Evolutionary conservation across 371 early-diverging fungal species (phyloP).

Genomic region (Mortierella sp.): DNA sequence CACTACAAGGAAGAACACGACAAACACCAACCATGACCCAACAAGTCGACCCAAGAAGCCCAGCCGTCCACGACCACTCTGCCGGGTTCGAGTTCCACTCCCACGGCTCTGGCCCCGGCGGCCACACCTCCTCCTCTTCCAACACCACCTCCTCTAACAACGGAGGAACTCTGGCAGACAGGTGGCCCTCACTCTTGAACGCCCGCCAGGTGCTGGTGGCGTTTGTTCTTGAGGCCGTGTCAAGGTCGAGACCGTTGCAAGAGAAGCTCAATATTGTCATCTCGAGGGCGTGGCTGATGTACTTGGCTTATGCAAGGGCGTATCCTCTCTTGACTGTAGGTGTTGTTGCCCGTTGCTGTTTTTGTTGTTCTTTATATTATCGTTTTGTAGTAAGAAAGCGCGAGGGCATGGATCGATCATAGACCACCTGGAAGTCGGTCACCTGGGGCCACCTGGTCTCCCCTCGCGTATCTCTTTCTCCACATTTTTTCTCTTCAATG

Average conservation of each 20-base stretch:
- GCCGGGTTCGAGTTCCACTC: slow-evolving; percentile 16
- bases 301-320: slow-evolving; percentile 10
- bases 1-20: no score
- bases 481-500: neutral
- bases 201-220: slow-evolving; percentile 34
- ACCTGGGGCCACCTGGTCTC: no score
- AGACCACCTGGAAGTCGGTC: no score
- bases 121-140: neutral
- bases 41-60: slow-evolving; percentile 27
- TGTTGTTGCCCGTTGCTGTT: neutral
- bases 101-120: slow-evolving; percentile 1
- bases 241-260: slow-evolving; percentile 32
- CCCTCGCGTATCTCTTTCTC: neutral
- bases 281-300: slow-evolving; percentile 19
- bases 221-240: slow-evolving; percentile 25
- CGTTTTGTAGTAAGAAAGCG: no score
- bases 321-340: slow-evolving; percentile 49
- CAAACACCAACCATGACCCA: slow-evolving; percentile 31
- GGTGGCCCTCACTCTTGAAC: slow-evolving; percentile 38
- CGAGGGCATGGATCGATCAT: no score
- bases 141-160: neutral
- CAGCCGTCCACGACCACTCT: slow-evolving; percentile 17
- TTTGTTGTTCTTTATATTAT: neutral
- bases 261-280: slow-evolving; percentile 32
- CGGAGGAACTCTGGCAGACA: neutral